phyloP scores from a whole-genome alignment of 2,329 filamentous ascomycete species.

The Alternaria incomplexa region DNA sequence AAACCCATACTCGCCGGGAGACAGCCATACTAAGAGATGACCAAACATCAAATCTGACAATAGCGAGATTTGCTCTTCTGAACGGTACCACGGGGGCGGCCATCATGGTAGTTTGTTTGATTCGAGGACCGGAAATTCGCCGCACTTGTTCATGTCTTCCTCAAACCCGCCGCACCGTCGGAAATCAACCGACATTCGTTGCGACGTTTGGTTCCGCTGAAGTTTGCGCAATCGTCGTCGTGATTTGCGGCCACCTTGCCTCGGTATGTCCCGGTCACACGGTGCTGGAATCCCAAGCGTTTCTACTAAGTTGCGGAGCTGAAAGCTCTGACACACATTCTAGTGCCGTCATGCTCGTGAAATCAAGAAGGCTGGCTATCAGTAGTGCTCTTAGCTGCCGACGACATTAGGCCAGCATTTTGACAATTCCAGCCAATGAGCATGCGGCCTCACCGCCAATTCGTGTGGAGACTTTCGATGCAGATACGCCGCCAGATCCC shows the following conservation, averaged over 20 bases:
- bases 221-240: not conserved
- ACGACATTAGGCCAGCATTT: conserved; percentile 32
- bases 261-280: not conserved
- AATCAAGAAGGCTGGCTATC: conserved; percentile 26
- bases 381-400: conserved; percentile 16
- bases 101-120: conserved; percentile 6
- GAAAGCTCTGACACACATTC: not conserved
- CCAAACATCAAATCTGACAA: not conserved
- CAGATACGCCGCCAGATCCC: conserved; percentile 35
- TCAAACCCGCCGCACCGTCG: not conserved
- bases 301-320: not conserved
- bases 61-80: conserved; percentile 1
- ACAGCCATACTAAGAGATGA: conserved; percentile 1
- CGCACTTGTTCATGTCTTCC: conserved; percentile 1
- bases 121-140: not conserved
- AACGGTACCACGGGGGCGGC: not conserved
- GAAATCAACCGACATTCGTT: not conserved
- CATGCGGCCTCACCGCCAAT: conserved; percentile 43
- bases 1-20: conserved; percentile 23
- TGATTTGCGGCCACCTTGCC: not conserved
- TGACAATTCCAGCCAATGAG: conserved; percentile 36
- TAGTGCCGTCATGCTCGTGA: conserved; percentile 15
- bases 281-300: not conserved
- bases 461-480: conserved; percentile 29
- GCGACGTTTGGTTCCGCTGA: not conserved